Evolutionary conservation across 2,329 filamentous ascomycete species (phyloP).

Genomic region (Penicillium sp.): DNA sequence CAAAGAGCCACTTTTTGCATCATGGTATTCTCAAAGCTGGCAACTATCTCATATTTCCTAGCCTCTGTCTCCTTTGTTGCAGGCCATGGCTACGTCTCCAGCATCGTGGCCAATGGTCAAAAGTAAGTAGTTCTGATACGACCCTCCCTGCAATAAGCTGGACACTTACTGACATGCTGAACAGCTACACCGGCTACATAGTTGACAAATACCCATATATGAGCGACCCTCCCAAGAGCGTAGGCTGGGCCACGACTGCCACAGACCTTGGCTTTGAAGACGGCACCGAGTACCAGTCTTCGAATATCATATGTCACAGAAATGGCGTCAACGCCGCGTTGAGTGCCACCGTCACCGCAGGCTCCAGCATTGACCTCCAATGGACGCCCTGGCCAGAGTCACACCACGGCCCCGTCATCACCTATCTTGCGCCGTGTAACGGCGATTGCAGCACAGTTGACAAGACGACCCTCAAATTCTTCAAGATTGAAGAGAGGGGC

Average conservation of each 20-base stretch:
- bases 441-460: conserved; percentile 57
- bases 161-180: conserved; percentile 27
- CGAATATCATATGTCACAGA: conserved; percentile 64
- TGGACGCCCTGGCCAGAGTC: conserved; percentile 66
- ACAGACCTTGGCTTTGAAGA: conserved; percentile 58
- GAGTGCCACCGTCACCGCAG: conserved; percentile 58
- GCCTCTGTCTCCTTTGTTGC: conserved; percentile 33
- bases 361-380: conserved; percentile 57
- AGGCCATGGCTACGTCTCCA: conserved; percentile 38
- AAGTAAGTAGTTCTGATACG: no score
- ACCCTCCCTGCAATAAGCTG: no score
- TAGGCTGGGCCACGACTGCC: conserved; percentile 57
- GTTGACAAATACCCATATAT: conserved; percentile 34
- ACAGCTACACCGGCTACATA: conserved; percentile 44
- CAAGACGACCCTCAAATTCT: conserved; percentile 56
- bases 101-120: conserved; percentile 30
- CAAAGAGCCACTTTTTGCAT: not conserved
- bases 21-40: conserved; percentile 31
- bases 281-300: conserved; percentile 46
- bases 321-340: conserved; percentile 52
- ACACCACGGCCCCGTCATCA: conserved; percentile 64
- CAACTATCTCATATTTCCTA: conserved; percentile 24
- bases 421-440: conserved; percentile 61
- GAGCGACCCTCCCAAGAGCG: conserved; percentile 40
- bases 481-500: conserved; percentile 63